phyloP scores from a whole-genome alignment of 495 filamentous ascomycete species.

The Xylaria castorea region DNA sequence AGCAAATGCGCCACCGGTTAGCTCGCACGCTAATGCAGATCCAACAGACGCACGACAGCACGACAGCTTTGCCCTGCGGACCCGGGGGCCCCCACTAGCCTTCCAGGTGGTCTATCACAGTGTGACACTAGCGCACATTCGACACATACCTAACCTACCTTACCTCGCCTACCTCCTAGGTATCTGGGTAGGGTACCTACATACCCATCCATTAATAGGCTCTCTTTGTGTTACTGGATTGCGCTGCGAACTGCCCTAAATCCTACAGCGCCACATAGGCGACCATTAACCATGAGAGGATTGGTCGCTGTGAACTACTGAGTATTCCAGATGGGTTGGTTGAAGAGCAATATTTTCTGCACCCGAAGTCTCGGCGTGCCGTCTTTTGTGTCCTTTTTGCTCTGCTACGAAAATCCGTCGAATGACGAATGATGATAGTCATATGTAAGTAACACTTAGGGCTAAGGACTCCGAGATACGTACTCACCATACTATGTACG shows the following conservation, averaged over 20 bases:
- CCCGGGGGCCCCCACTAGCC: background rate
- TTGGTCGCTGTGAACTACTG: background rate
- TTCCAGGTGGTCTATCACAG: background rate
- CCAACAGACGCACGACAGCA: slow-evolving; percentile 21
- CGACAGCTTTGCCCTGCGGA: slow-evolving; percentile 5
- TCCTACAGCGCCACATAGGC: background rate
- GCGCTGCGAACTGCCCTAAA: background rate
- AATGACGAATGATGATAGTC: slow-evolving; percentile 19
- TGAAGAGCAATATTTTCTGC: slow-evolving; percentile 8
- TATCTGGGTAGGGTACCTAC: background rate
- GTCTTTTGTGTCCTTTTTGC: background rate
- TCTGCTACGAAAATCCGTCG: background rate
- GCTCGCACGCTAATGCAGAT: slow-evolving; percentile 23
- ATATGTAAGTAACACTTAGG: no score
- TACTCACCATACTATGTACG: background rate
- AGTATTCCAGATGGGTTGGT: background rate
- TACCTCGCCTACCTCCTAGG: no score
- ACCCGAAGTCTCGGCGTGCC: no score
- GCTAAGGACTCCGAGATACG: background rate
- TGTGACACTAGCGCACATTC: background rate
- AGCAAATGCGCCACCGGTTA: slow-evolving; percentile 5
- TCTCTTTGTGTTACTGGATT: background rate
- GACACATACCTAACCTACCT: slow-evolving; percentile 1
- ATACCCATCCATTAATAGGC: background rate
- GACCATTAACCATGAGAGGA: background rate